Evolutionary conservation across 805 yeast genomes (phyloP), one percentile per base, ranked within the genome.

Genomic region (Pichia manshurica): DNA sequence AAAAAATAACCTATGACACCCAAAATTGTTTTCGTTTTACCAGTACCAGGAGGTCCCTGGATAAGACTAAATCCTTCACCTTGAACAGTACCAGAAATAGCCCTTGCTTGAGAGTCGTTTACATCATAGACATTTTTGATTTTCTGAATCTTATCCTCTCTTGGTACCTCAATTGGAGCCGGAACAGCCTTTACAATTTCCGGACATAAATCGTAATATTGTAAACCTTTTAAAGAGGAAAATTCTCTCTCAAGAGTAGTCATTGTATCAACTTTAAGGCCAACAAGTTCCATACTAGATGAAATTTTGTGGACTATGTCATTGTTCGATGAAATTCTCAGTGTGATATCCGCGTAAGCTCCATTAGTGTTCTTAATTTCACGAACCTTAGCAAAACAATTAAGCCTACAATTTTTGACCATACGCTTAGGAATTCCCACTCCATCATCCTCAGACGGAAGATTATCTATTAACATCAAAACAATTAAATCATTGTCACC

Each of bases 31-130:
- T 91, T 95, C 1, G 99, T 95, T 64, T 93, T 93, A 71, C 99
- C 99, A 0, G 98, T 91, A 65, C 99, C 99, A 0, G 99, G 99
- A 0, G 99, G 99, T 49, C 97, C 99, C 67, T 93, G 99, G 63
- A 93, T 90, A 45, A 93, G 71, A 0, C 95, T 82, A 60, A 93
- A 88, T 0, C 99, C 99, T 1, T 72, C 71, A 8, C 76, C 70
- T 21, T 71, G 63, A 28, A 81, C 78, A 0, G 96, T 77, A 1
- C 88, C 87, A 12, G 82, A 72, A 49, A 93, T 87, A 0, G 99
- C 99, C 28, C 68, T 73, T 0, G 98, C 98, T 66, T 93, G 99
- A 0, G 99, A 91, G 23, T 75, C 73, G 66, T 95, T 93, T 33
- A 90, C 84, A 19, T 74, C 70, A 55, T 79, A 84, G 9, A 71